Evolutionary conservation across 495 filamentous ascomycete species (phyloP), one percentile per base, ranked within the genome.

Genomic region (Xanthoparmelia taractica): DNA sequence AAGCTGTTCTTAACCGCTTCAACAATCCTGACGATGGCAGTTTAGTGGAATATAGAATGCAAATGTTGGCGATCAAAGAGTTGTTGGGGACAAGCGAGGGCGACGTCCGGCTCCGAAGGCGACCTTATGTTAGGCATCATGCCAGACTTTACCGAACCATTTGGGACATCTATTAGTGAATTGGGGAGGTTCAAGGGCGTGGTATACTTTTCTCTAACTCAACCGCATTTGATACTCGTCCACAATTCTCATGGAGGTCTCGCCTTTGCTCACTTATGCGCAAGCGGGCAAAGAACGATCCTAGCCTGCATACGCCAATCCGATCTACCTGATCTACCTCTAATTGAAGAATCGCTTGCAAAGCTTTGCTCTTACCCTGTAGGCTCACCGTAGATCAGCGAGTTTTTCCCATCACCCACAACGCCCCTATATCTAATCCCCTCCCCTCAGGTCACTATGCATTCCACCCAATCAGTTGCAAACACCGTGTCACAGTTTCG

Each of bases 401-500:
- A n/a, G n/a, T n/a, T n/a, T n/a, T n/a, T n/a, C n/a, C n/a, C n/a
- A n/a, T n/a, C n/a, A n/a, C n/a, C n/a, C n/a, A n/a, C n/a, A n/a
- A n/a, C n/a, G n/a, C n/a, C n/a, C n/a, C n/a, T n/a, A n/a, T n/a
- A n/a, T n/a, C n/a, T n/a, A n/a, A n/a, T 20, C 41, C 2, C 8
- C 7, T n/a, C 11, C 20, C 41, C 38, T 18, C 25, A 56, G 13
- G 5, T 25, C 29, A 8, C 17, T 17, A 12, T 31, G 33, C 33
- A 18, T 15, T 12, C 37, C 41, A 20, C 38, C n/a, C n/a, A 20
- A 45, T 33, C 55, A 10, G 29, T n/a, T 47, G n/a, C n/a, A 47
- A 25, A 47, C 45, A 11, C 45, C 45, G 11, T 1, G 11, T 67
- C 47, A 97, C 60, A 97, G 74, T 77, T 97, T 98, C 74, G 86